These are phyloP conservation scores for Annulohypoxylon moriforme DNA, from an alignment of 495 filamentous ascomycete genomes.

Conservation along the genomic window DNA sequence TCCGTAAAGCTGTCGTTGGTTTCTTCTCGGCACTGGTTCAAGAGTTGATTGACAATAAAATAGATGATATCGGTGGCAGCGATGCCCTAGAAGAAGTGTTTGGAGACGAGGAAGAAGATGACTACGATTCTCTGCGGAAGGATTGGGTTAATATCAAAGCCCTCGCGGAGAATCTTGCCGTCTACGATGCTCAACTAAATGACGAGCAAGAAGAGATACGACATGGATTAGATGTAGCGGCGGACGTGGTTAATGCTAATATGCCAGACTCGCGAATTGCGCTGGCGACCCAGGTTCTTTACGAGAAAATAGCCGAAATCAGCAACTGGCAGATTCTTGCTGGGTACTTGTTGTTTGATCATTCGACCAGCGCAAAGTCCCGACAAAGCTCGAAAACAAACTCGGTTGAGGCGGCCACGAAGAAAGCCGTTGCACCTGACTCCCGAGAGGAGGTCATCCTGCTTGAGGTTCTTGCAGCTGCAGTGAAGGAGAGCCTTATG, in stretches of 20 bases:
- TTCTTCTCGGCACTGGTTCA: slow-evolving; percentile 91
- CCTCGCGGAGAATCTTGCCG: slow-evolving; percentile 81
- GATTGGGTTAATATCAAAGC: slow-evolving; percentile 94
- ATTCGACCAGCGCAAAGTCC: slow-evolving; percentile 69
- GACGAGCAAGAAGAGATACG: slow-evolving; percentile 57
- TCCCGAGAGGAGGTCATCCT: slow-evolving; percentile 85
- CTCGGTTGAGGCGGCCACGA: slow-evolving; percentile 66
- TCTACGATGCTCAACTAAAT: slow-evolving; percentile 72
- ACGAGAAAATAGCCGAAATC: slow-evolving; percentile 80
- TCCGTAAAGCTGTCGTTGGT: slow-evolving; percentile 85
- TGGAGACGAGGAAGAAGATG: slow-evolving; percentile 79
- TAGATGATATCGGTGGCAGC: slow-evolving; percentile 82
- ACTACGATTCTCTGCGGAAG: slow-evolving; percentile 76
- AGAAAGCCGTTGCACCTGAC: slow-evolving; percentile 73
- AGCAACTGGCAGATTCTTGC: slow-evolving; percentile 88
- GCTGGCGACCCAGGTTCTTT: slow-evolving; percentile 85
- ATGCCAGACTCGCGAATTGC: slow-evolving; percentile 81
- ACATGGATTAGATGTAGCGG: slow-evolving; percentile 57
- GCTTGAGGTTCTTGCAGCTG: slow-evolving; percentile 83
- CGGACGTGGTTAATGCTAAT: slow-evolving; percentile 64
- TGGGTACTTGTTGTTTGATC: slow-evolving; percentile 91
- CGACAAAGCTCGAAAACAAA: slow-evolving; percentile 53
- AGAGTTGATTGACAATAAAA: slow-evolving; percentile 79
- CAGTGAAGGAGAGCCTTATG: slow-evolving; percentile 74
- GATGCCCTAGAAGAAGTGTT: slow-evolving; percentile 70